Percentiles rank a stretch among this genome's conserved stretches.
These are phyloP conservation scores for Strobilomyces echinocephalus DNA, from an alignment of 768 basidiomycete genomes.

Conservation along the genomic window DNA sequence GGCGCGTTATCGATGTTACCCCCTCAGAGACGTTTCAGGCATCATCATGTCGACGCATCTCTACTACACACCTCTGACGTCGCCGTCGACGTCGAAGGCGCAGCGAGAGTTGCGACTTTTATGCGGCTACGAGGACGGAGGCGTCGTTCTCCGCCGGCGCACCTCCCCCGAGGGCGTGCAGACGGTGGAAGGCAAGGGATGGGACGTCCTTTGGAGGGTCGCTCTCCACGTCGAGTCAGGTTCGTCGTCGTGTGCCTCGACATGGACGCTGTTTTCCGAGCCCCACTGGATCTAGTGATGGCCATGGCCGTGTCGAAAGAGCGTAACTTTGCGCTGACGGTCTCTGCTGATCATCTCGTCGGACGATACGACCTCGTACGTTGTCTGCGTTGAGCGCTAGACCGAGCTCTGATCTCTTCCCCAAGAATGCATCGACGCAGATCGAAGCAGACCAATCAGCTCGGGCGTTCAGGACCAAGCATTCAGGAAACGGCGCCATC, in stretches of 20 bases:
- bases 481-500: slow-evolving; percentile 77
- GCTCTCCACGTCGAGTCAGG: slow-evolving; percentile 72
- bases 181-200: slow-evolving; percentile 64
- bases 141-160: slow-evolving; percentile 66
- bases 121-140: slow-evolving; percentile 81
- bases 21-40: slow-evolving; percentile 40
- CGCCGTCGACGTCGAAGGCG: slow-evolving; percentile 31
- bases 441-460: slow-evolving; percentile 18
- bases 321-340: slow-evolving; percentile 61
- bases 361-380: slow-evolving; percentile 58
- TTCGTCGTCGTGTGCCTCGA: slow-evolving; percentile 29
- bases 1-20: not conserved
- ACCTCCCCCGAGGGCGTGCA: slow-evolving; percentile 32
- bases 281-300: slow-evolving; percentile 56
- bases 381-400: not conserved
- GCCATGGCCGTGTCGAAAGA: slow-evolving; percentile 68
- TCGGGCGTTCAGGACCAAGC: slow-evolving; percentile 54
- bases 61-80: slow-evolving; percentile 32
- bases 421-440: slow-evolving; percentile 8
- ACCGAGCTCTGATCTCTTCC: not conserved
- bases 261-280: not conserved
- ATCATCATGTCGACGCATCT: slow-evolving; percentile 89
- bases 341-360: slow-evolving; percentile 81
- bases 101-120: slow-evolving; percentile 53
- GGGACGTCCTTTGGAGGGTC: slow-evolving; percentile 64